Percentiles rank a stretch among this genome's conserved stretches.
Conservation (phyloP, 768 basidiomycete genomes). For the Suillus weaverae region DNA sequence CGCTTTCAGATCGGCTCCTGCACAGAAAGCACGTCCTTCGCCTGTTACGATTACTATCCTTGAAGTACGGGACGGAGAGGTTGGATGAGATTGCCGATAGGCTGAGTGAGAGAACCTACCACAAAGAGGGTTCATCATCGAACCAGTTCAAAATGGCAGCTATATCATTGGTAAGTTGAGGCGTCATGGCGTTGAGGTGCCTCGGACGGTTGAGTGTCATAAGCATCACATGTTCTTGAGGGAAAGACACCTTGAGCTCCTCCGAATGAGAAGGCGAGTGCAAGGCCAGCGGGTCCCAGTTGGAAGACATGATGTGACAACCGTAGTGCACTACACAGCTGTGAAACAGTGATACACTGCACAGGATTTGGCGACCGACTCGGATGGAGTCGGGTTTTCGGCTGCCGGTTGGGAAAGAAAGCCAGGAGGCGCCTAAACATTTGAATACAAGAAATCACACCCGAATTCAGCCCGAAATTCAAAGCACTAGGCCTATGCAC, state of each 20-base stretch:
- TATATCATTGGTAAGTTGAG: slow-evolving; percentile 55
- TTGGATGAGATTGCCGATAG: neutral
- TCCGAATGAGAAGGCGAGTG: slow-evolving; percentile 33
- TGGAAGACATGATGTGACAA: slow-evolving; percentile 4
- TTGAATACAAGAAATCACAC: neutral
- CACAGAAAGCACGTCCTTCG: slow-evolving; percentile 71
- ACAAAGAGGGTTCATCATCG: slow-evolving; percentile 67
- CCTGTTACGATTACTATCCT: slow-evolving; percentile 81
- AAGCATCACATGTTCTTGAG: slow-evolving; percentile 51
- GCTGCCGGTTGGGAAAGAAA: neutral
- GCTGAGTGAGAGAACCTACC: slow-evolving; percentile 44
- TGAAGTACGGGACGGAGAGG: neutral
- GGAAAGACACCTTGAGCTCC: slow-evolving; percentile 41
- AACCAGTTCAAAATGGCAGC: slow-evolving; percentile 65
- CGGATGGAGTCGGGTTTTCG: neutral
- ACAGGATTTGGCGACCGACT: neutral
- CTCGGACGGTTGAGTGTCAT: slow-evolving; percentile 68
- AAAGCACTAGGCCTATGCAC: neutral
- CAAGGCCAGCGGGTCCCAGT: neutral
- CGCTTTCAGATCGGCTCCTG: slow-evolving; percentile 79
- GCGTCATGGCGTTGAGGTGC: slow-evolving; percentile 72
- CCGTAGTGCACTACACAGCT: neutral
- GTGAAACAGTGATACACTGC: neutral
- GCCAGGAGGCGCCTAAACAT: neutral
- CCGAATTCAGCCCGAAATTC: neutral